Conservation (phyloP, 179 eudicot genomes). For the Nepenthes alata region DNA sequence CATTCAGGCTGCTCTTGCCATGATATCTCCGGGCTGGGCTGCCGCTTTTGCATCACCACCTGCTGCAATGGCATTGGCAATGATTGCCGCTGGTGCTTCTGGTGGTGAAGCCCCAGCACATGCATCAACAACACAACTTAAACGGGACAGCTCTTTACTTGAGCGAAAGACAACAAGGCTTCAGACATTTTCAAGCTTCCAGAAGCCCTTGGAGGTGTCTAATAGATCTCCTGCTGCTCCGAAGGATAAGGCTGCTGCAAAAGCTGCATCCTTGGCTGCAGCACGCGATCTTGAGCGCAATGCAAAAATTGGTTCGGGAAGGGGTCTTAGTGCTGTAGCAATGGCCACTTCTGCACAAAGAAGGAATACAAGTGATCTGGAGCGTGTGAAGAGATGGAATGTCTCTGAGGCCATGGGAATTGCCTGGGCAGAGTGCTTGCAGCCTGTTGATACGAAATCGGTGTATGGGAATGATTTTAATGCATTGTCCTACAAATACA, state of each 20-base stretch:
- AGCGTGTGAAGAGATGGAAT: conserved; percentile 90
- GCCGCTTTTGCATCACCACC: conserved; percentile 99
- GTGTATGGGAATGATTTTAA: conserved; percentile 88
- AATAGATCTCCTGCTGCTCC: conserved; percentile 43
- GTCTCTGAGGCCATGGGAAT: conserved; percentile 95
- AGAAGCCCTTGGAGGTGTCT: conserved; percentile 48
- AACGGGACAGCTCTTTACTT: conserved; percentile 70
- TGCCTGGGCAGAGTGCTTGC: conserved; percentile 96
- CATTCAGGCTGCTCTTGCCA: conserved; percentile 89
- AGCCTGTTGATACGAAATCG: conserved; percentile 78
- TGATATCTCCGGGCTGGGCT: conserved; percentile 96
- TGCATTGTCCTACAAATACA: conserved; percentile 83
- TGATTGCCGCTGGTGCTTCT: conserved; percentile 99
- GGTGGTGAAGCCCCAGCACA: conserved; percentile 83
- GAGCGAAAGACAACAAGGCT: conserved; percentile 74
- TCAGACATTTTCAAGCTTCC: conserved; percentile 91
- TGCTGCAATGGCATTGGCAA: conserved; percentile 95
- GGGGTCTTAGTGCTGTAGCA: conserved; percentile 99
- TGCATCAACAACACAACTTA: conserved; percentile 50
- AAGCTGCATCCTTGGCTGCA: conserved; percentile 98
- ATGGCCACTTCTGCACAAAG: conserved; percentile 98
- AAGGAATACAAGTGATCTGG: conserved; percentile 67
- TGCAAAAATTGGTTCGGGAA: conserved; percentile 95
- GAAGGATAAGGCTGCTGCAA: conserved; percentile 94
- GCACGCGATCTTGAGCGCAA: conserved; percentile 97